Percentiles rank a stretch among this genome's conserved stretches.
Conservation (phyloP, 768 basidiomycete genomes). For the Agaricus blazei region DNA sequence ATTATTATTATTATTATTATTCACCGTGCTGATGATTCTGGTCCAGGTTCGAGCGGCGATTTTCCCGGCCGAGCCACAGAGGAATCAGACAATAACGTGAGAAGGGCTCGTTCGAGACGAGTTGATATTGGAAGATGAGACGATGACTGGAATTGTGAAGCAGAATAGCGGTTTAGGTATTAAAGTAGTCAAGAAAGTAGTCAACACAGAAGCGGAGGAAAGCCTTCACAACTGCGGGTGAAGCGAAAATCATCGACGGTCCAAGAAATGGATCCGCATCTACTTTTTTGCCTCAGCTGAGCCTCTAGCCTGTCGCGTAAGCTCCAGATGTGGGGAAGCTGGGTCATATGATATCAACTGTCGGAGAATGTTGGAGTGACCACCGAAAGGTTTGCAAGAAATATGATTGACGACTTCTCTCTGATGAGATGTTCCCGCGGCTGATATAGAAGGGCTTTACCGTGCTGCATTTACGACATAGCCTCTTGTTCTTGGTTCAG, state of each 20-base stretch:
- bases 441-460: background rate
- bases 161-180: too few species aligned
- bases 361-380: constrained; percentile 4
- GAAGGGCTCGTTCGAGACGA: constrained; percentile 42
- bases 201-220: constrained; percentile 10
- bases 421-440: background rate
- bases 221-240: constrained; percentile 57
- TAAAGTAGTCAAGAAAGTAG: too few species aligned
- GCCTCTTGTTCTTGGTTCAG: too few species aligned
- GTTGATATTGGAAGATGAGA: constrained; percentile 18
- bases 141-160: background rate
- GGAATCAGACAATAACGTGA: constrained; percentile 51
- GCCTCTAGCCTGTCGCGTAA: background rate
- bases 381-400: constrained; percentile 7
- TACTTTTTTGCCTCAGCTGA: background rate
- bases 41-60: constrained; percentile 22
- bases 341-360: background rate
- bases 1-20: too few species aligned
- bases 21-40: constrained; percentile 24
- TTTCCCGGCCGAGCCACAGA: constrained; percentile 19
- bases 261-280: background rate
- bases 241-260: constrained; percentile 49
- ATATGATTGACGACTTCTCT: background rate
- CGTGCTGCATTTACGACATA: too few species aligned
- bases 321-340: constrained; percentile 4